phyloP scores from a whole-genome alignment of 2,329 filamentous ascomycete genomes.

The Talaromyces amestolkiae region DNA sequence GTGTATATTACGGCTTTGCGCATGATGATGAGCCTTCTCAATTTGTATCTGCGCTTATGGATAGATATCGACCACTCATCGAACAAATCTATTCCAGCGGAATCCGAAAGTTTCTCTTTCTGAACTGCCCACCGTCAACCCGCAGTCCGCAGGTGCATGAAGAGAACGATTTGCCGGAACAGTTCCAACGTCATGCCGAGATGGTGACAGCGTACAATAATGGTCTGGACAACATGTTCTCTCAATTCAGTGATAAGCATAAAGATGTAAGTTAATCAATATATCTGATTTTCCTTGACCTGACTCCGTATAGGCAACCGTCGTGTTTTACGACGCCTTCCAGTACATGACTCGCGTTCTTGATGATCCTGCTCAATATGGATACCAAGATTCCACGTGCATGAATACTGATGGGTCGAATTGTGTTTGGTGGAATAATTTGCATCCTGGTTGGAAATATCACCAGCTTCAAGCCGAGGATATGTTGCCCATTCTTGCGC shows the following conservation, averaged over 20 bases:
- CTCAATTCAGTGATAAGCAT: conserved; percentile 8
- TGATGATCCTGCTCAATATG: conserved; percentile 18
- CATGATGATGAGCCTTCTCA: conserved; percentile 13
- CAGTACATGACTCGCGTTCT: conserved; percentile 20
- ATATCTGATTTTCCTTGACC: not conserved
- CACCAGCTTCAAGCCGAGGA: conserved; percentile 17
- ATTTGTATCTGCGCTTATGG: conserved; percentile 14
- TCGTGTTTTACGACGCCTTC: conserved; percentile 20
- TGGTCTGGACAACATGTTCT: conserved; percentile 9
- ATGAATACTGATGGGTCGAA: conserved; percentile 17
- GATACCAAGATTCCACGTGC: conserved; percentile 18
- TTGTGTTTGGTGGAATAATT: conserved; percentile 22
- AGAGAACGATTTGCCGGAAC: conserved; percentile 18
- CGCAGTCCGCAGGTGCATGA: conserved; percentile 20
- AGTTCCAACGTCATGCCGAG: conserved; percentile 17
- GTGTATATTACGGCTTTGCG: conserved; percentile 19
- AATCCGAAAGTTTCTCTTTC: conserved; percentile 17
- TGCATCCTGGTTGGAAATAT: conserved; percentile 20
- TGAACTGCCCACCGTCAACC: conserved; percentile 19
- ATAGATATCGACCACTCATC: conserved; percentile 16
- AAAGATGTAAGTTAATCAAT: conserved; percentile 15
- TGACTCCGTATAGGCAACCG: conserved; percentile 13
- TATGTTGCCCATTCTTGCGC: conserved; percentile 15
- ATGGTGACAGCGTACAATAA: conserved; percentile 11
- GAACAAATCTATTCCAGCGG: conserved; percentile 13